Evolutionary conservation across 805 yeast species (phyloP).

Genomic region (Lachancea waltii): DNA sequence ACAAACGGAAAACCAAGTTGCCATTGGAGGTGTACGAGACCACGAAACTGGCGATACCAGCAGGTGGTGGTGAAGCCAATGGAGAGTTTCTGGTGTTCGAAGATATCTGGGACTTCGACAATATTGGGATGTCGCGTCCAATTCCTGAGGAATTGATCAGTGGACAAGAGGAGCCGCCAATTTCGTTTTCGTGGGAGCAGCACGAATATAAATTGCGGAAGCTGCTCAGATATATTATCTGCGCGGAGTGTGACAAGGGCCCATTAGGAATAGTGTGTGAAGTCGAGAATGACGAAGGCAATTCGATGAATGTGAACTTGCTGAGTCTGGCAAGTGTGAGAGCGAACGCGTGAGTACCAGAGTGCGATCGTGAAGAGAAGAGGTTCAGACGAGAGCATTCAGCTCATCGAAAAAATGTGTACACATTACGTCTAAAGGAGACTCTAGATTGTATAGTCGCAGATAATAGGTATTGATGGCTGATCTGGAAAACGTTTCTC

Average conservation of each 20-base stretch:
- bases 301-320: conserved; percentile 34
- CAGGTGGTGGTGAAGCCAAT: neutral
- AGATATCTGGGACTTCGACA: conserved; percentile 76
- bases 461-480: too few species aligned
- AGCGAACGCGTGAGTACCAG: neutral
- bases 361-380: neutral
- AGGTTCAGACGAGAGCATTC: too few species aligned
- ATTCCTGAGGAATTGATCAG: conserved; percentile 12
- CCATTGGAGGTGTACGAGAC: conserved; percentile 12
- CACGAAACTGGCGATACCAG: conserved; percentile 20
- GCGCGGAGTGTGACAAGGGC: conserved; percentile 75
- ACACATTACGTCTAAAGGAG: too few species aligned
- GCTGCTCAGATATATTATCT: conserved; percentile 50
- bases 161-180: conserved; percentile 1
- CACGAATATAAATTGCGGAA: conserved; percentile 24
- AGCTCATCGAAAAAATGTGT: too few species aligned
- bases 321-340: conserved; percentile 41
- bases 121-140: conserved; percentile 61
- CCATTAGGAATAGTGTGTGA: conserved; percentile 62
- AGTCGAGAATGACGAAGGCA: conserved; percentile 21
- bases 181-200: conserved; percentile 9
- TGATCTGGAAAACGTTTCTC: too few species aligned
- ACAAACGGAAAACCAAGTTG: conserved; percentile 8
- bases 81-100: conserved; percentile 38
- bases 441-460: too few species aligned